Conservation (phyloP, 192 early-diverging fungal genomes). For the Mortierella antarctica region DNA sequence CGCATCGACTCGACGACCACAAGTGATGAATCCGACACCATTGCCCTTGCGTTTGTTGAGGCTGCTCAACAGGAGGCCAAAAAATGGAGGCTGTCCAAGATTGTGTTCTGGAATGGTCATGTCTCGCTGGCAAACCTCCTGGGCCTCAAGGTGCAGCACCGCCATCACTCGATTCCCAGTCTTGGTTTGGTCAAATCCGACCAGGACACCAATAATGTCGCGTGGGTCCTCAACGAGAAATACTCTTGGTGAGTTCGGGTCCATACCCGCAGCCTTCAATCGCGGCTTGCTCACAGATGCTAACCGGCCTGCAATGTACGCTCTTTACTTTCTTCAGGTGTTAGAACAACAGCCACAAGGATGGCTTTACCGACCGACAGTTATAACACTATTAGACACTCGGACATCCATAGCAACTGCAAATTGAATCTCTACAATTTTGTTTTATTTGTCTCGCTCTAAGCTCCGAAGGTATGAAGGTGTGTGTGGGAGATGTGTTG, state of each 20-base stretch:
- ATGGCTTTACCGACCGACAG: no score
- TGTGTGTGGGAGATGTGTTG: background rate
- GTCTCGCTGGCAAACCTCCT: conserved; percentile 12
- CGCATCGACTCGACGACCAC: conserved; percentile 16
- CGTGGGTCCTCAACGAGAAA: conserved; percentile 43
- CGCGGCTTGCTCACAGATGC: background rate
- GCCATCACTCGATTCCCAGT: conserved; percentile 29
- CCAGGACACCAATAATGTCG: background rate
- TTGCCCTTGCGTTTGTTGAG: conserved; percentile 16
- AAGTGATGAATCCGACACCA: background rate
- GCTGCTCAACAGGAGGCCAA: conserved; percentile 38
- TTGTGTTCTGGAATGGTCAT: conserved; percentile 35
- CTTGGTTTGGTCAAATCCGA: conserved; percentile 25
- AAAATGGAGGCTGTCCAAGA: conserved; percentile 32
- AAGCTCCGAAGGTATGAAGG: no score
- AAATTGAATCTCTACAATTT: background rate
- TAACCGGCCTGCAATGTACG: no score
- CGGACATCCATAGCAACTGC: background rate
- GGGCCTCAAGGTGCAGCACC: conserved; percentile 16
- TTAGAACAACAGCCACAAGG: no score
- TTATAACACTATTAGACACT: no score
- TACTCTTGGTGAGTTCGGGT: conserved; percentile 27
- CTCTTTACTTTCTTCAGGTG: no score
- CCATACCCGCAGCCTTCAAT: no score
- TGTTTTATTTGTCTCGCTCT: background rate